Evolutionary conservation across 768 basidiomycete genomes (phyloP), one percentile per base, ranked within the genome.

Genomic region (Boletales sp.): DNA sequence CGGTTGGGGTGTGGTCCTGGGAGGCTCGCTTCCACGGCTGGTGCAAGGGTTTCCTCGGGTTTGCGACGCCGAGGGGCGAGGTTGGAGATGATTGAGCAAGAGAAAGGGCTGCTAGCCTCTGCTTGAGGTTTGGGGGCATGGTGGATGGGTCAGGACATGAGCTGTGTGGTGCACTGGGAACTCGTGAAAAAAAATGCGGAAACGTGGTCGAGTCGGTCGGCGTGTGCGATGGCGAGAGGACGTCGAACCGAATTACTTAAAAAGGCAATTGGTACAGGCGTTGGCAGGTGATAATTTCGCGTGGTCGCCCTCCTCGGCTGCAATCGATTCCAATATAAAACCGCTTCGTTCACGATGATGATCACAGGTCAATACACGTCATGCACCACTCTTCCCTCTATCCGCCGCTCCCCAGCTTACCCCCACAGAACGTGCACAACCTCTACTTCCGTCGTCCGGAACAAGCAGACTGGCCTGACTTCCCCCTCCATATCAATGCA

Each of bases 101-200:
- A 10, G 83, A 79, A 27, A 88, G 74, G 0, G 84, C 80, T 15
- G 83, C 78, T 8, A 88, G 76, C 51, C 81, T 70, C 60, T 88
- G 85, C 67, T 85, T 87, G 51, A 88, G 74, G 43, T 67, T 81
- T 18, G 78, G 63, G 27, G 69, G 46, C 61, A 67, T 62, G 40
- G 8, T 41, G 43, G 18, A 32, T 14, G 35, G n/a, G 43, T 35
- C 14, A 14, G 9, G 24, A 27, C 44, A 45, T 37, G 44, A 6
- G 44, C 4, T 27, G 35, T 27, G 35, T 21, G 21, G 21, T 21
- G 21, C 21, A 21, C 21, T 21, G 21, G 2, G 21, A 21, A 21
- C 21, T 21, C 21, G n/a, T 3, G 41, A 13, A 8, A 27, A 21
- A 13, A 8, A 27, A 21, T 4, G 4, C 21, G 21, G 21, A 21